Conservation (phyloP, 345 rosid species). For the Eucalyptus erythrocorys region DNA sequence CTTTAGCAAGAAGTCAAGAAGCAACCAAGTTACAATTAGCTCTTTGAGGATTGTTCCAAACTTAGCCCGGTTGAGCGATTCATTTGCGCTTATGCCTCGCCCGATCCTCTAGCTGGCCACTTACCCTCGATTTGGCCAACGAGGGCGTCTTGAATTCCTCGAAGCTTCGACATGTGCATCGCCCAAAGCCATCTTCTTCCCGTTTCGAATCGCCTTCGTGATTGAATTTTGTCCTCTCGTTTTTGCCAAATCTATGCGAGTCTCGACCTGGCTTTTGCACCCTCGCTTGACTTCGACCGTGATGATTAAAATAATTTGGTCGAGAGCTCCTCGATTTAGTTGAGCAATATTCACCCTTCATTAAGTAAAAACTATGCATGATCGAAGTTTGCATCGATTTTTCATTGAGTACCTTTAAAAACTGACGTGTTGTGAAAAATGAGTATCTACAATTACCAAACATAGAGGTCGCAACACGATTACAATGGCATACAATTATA, state of each 20-base stretch:
- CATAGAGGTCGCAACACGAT: fast-evolving
- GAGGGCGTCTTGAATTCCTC: not conserved
- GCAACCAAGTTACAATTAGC: no score
- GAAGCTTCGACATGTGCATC: not conserved
- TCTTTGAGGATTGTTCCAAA: no score
- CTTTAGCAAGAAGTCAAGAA: no score
- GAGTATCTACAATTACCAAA: not conserved
- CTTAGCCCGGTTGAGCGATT: no score
- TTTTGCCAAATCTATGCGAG: not conserved
- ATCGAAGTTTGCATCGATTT: fast-evolving
- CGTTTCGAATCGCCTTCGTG: not conserved
- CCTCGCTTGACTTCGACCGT: not conserved
- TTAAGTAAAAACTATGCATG: not conserved
- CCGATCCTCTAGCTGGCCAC: no score
- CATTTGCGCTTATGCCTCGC: no score
- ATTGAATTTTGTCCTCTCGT: not conserved
- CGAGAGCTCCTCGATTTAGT: not conserved
- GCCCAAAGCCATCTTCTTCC: not conserved
- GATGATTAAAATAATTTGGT: not conserved
- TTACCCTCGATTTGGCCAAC: fast-evolving
- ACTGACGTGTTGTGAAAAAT: fast-evolving
- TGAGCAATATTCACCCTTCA: not conserved
- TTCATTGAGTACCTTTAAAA: not conserved
- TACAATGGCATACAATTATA: fast-evolving
- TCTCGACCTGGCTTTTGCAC: not conserved